These are phyloP conservation scores for Kluyveromyces wickerhamii DNA, from an alignment of 805 yeast species.

Conservation along the genomic window DNA sequence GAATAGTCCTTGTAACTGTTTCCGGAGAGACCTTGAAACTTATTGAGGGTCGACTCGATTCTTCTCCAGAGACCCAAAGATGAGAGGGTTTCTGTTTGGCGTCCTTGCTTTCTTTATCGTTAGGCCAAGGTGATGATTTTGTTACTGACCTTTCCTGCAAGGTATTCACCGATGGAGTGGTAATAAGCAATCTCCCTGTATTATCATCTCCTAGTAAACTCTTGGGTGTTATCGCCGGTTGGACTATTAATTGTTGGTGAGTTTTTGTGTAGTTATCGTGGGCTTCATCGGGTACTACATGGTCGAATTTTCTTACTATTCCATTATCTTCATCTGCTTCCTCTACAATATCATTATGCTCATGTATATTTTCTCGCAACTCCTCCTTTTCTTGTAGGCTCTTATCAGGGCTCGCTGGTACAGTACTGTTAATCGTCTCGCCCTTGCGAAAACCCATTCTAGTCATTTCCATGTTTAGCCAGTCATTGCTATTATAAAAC, in stretches of 20 bases:
- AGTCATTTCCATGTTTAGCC: slow-evolving; percentile 16
- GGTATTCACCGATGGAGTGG: not conserved
- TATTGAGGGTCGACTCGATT: not conserved
- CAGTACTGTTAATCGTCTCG: not conserved
- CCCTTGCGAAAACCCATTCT: slow-evolving; percentile 1
- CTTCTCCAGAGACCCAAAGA: not conserved
- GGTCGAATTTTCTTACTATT: not conserved
- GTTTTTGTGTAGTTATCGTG: not conserved
- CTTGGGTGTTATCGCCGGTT: slow-evolving; percentile 5
- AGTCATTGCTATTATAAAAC: slow-evolving; percentile 13
- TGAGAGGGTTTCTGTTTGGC: not conserved
- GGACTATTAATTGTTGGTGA: slow-evolving; percentile 1
- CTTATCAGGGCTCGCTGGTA: slow-evolving; percentile 4
- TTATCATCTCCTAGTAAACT: slow-evolving; percentile 5
- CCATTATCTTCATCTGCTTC: not conserved
- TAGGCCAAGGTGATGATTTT: slow-evolving; percentile 3
- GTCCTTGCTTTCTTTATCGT: not conserved
- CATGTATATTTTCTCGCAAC: not conserved
- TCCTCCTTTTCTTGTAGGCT: not conserved
- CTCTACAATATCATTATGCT: not conserved
- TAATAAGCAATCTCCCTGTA: slow-evolving; percentile 1
- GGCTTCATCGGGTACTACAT: not conserved
- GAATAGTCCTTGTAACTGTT: not conserved
- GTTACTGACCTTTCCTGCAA: not conserved
- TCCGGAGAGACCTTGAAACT: not conserved